Base-by-base conservation (phyloP, 2,329 filamentous ascomycete genomes). In the Triangularia setosa region DNA sequence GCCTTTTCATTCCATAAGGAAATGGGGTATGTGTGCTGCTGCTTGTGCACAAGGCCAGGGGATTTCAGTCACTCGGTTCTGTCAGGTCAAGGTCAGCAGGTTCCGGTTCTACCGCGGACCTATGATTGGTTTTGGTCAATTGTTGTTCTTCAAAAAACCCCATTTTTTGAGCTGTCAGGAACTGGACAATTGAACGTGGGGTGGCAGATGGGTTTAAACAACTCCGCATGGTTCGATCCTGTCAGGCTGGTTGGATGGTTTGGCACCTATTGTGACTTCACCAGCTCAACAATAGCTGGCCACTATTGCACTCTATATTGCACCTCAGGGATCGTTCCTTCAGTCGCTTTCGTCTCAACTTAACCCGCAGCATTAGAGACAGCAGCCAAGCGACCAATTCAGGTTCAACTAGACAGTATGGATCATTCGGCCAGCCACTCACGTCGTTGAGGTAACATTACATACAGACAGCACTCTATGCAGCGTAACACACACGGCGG, bases 371-470 rank as follows among this genome's bases (percentile, higher is more conserved):
- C 16, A 40, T 8, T 8, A 40, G 33, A 28, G n/a, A n/a, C 30
- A 40, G 33, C 33, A 40, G 14, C 33, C 33, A 40, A 33, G 30
- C 30, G n/a, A 40, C 2, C 40, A 48, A 48, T 48, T 48, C 40
- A 48, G 40, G 40, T 48, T 48, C 40, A 18, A 48, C 40, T 48
- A 14, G 30, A 33, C 30, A 58, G 16, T 14, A n/a, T n/a, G n/a
- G 33, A 58, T 58, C 23, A 16, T 9, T 33, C 27, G 30, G 35
- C 30, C 33, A 60, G 58, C 58, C 58, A 60, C 58, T 60, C 58
- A 60, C 58, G 58, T 60, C 44, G 58, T 53, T 53, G 35, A 53
- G 28, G 58, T 60, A 53, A 60, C 58, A 53, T 60, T 48, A 18
- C 24, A n/a, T 21, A 28, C 24, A 24, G 8, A 48, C 23, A 60